These are phyloP conservation scores for Saussurea involucrata DNA, from an alignment of 129 eudicot species.

Conservation along the genomic window DNA sequence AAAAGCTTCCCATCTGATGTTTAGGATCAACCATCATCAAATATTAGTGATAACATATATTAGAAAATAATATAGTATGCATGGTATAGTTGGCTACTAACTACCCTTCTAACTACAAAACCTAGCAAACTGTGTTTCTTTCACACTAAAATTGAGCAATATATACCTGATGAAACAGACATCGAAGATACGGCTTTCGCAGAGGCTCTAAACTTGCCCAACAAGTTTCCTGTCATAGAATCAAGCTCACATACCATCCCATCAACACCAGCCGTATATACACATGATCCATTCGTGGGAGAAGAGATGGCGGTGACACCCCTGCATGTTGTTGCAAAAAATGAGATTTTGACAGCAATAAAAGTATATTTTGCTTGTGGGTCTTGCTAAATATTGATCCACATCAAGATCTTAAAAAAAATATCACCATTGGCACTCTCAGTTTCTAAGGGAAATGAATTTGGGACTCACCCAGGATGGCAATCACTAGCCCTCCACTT, in stretches of 20 bases:
- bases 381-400: background rate
- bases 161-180: conserved; percentile 76
- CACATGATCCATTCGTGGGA: conserved; percentile 55
- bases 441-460: background rate
- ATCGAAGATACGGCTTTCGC: conserved; percentile 72
- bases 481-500: conserved; percentile 90
- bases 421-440: background rate
- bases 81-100: background rate
- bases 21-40: conserved; percentile 1
- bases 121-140: background rate
- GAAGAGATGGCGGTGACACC: conserved; percentile 79
- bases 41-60: background rate
- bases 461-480: conserved; percentile 86
- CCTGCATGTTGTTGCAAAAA: conserved; percentile 36
- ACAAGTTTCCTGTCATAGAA: conserved; percentile 63
- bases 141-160: background rate
- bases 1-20: conserved; percentile 72
- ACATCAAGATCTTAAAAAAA: background rate
- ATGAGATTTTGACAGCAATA: background rate
- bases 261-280: conserved; percentile 89
- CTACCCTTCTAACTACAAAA: background rate
- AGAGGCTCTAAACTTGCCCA: conserved; percentile 75
- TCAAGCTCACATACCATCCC: conserved; percentile 88
- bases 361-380: background rate
- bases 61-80: background rate